Base-by-base conservation (phyloP, 768 basidiomycete species). In the Chalciporus sphaerocephalus region DNA sequence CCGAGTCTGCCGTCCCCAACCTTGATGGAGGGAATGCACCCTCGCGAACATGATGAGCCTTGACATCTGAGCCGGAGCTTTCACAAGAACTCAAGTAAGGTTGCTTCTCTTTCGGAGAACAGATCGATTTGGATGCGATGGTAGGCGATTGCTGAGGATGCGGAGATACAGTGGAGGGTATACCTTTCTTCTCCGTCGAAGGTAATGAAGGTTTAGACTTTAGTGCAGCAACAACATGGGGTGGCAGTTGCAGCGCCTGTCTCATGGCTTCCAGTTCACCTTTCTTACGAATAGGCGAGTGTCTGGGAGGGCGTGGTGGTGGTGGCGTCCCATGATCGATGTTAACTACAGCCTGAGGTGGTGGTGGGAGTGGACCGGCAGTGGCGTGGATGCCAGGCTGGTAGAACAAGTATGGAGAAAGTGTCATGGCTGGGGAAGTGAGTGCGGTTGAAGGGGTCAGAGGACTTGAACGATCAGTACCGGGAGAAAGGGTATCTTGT, bases 281-380 rank as follows among this genome's bases (percentile, higher is more conserved):
- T 52, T 62, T 68, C 37, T 58, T 63, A 40, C 70, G 75, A 16
- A 76, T 48, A 18, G 83, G 81, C 11, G 82, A 81, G 53, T 79
- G 73, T 5, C 82, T 69, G 33, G 84, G 80, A 25, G 82, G 81
- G 30, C 80, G 78, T 47, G 83, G 81, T 2, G 73, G 67, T 18
- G 82, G 80, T 10, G 76, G 71, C 8, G 74, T 67, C 39, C 61
- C 70, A 11, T 69, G 68, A 39, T 74, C 69, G 24, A 80, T 71
- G 46, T 68, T 69, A 44, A 80, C 74, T 45, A 71, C 62, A 16
- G 81, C 74, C 47, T 80, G 71, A 2, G 86, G 84, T 8, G 85
- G 85, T 24, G 79, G 78, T 22, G 87, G 85, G 47, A 85, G 71
- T 38, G 87, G 86, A 4, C 85, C 83, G 33, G 85, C 86, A 18